Percentiles rank a stretch among this genome's conserved stretches.
Evolutionary conservation across 31 red algal genomes (phyloP).

Genomic region (Endocladia muricata): DNA sequence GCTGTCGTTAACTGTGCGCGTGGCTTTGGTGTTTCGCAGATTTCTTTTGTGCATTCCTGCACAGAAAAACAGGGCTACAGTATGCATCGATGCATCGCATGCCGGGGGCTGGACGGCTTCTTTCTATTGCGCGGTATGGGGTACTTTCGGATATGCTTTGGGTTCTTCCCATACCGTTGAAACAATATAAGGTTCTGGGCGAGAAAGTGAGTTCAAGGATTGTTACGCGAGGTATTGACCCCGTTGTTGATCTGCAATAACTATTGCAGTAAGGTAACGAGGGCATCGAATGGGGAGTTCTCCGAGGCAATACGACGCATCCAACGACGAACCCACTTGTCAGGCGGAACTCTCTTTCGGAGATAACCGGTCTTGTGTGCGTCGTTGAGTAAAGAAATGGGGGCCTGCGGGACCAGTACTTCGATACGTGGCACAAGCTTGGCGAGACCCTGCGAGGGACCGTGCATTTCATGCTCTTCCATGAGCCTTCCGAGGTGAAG

Average conservation of each 20-base stretch:
- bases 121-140: too few relatives aligned
- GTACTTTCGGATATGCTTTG: too few relatives aligned
- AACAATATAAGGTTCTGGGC: too few relatives aligned
- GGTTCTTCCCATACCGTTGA: too few relatives aligned
- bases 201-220: too few relatives aligned
- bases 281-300: background rate
- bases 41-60: too few relatives aligned
- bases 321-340: background rate
- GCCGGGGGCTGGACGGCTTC: too few relatives aligned
- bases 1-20: too few relatives aligned
- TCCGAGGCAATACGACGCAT: background rate
- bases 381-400: background rate
- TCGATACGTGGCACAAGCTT: background rate
- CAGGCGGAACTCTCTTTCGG: background rate
- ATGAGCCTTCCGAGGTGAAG: slow-evolving; percentile 7
- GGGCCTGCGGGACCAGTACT: background rate
- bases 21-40: too few relatives aligned
- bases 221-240: too few relatives aligned
- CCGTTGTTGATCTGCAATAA: background rate
- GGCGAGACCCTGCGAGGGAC: background rate
- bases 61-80: too few relatives aligned
- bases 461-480: background rate
- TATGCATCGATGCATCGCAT: too few relatives aligned
- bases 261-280: background rate
- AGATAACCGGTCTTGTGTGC: background rate